Evolutionary conservation across 768 basidiomycete species (phyloP).

Genomic region (Leccinum broughii): DNA sequence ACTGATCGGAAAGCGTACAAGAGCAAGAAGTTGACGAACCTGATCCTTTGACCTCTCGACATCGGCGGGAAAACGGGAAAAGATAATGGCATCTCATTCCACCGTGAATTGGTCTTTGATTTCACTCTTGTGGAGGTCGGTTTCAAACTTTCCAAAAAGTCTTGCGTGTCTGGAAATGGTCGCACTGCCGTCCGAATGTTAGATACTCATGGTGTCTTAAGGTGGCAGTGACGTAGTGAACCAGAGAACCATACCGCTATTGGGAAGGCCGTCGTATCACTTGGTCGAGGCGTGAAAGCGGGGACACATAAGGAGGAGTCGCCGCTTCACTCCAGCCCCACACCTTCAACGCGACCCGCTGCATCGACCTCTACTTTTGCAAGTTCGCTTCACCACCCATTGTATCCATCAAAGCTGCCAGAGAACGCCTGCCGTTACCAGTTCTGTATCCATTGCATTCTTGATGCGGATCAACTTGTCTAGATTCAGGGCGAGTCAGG

Average conservation of each 20-base stretch:
- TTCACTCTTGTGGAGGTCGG: slow-evolving; percentile 31
- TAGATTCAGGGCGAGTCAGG: slow-evolving; percentile 13
- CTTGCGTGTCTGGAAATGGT: slow-evolving; percentile 47
- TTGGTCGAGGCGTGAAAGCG: slow-evolving; percentile 15
- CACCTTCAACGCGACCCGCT: slow-evolving; percentile 38
- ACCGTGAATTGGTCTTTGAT: slow-evolving; percentile 35
- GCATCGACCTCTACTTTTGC: slow-evolving; percentile 17
- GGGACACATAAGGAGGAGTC: slow-evolving; percentile 33
- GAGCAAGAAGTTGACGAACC: too few relatives aligned
- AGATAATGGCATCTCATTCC: slow-evolving; percentile 27
- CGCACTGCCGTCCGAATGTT: slow-evolving; percentile 46
- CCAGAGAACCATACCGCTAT: slow-evolving; percentile 26
- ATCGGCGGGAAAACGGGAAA: slow-evolving; percentile 41
- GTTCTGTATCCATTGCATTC: slow-evolving; percentile 39
- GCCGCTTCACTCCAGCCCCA: slow-evolving; percentile 41
- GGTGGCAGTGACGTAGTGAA: background rate
- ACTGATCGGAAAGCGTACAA: too few relatives aligned
- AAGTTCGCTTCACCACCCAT: slow-evolving; percentile 40
- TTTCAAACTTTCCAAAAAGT: slow-evolving; percentile 48
- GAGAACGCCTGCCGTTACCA: slow-evolving; percentile 27
- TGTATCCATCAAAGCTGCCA: slow-evolving; percentile 31
- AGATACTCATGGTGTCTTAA: background rate
- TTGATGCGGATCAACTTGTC: slow-evolving; percentile 37
- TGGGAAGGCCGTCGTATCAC: slow-evolving; percentile 29
- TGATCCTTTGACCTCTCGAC: slow-evolving; percentile 32